A percentile compares a stretch with the other conserved stretches of the same genome.
Conservation (phyloP, 139 green algal genomes). For the Tetraselmis chui region DNA sequence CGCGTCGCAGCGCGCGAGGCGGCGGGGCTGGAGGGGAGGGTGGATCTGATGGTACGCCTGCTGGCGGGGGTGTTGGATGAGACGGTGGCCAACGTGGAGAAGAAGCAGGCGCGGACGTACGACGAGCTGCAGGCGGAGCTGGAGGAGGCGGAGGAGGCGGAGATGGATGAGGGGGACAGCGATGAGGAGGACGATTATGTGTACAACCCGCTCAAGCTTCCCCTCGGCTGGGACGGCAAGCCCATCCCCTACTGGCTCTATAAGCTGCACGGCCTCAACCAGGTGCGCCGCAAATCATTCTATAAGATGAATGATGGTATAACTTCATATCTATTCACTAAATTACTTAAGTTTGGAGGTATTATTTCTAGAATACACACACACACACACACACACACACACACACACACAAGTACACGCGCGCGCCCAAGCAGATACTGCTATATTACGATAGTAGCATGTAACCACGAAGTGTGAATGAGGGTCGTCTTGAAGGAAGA, state of each 20-base stretch:
- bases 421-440: too few species aligned
- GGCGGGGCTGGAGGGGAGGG: constrained; percentile 39
- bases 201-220: constrained; percentile 99
- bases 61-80: constrained; percentile 60
- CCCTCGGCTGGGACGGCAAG: constrained; percentile 98
- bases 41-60: constrained; percentile 35
- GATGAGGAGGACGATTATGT: constrained; percentile 85
- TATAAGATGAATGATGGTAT: background rate
- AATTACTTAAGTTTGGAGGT: constrained; percentile 4
- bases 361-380: too few species aligned
- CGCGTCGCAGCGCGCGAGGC: constrained; percentile 2
- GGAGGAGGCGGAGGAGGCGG: constrained; percentile 37
- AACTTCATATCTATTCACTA: constrained; percentile 3
- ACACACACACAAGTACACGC: too few species aligned
- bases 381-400: too few species aligned
- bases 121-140: constrained; percentile 78
- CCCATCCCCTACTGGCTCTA: constrained; percentile 99
- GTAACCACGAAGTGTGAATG: too few species aligned
- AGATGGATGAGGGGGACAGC: constrained; percentile 44
- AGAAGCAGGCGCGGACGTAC: constrained; percentile 85
- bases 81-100: constrained; percentile 82
- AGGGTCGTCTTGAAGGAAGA: too few species aligned
- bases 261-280: constrained; percentile 97
- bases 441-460: too few species aligned
- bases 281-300: constrained; percentile 26